Evolutionary conservation across 176 grass and related monocot species (phyloP), one percentile per base, ranked within the genome.

Genomic region (Oryza punctata): DNA sequence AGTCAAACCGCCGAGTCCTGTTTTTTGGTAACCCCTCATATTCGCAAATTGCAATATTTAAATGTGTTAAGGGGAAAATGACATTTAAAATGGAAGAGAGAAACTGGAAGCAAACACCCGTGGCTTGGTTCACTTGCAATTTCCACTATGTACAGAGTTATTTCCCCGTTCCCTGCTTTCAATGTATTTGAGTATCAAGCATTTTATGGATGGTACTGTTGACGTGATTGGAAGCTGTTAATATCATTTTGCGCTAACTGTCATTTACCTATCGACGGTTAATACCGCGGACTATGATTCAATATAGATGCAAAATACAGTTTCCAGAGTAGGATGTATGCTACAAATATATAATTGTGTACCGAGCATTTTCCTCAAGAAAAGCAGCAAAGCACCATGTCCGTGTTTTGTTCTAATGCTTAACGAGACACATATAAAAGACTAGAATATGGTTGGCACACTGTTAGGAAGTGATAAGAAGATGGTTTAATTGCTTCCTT

Each of bases 151-250:
- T 4, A n/a, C 6, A 13, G 18, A 45, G 19, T 23, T 35, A n/a
- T 45, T 82, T 79, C 37, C 41, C 1, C 7, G 6, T 29, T 69
- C 16, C 38, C 26, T 74, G 14, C 21, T 84, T 44, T 67, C 21
- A 24, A 27, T 19, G 26, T 50, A 89, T n/a, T 64, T 64, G 54
- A 72, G 29, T 32, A 65, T 50, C 10, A 63, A 37, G 44, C 12
- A 81, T 43, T 82, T 63, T 73, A 18, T 73, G 52, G 37, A 45
- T 73, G 29, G 44, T 63, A 59, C 12, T 16, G 12, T 12, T 45
- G 43, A 26, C 69, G 26, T 27, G 40, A 16, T 45, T 46, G 23
- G 37, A 46, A 72, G 70, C 12, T 24, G 40, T 46, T 9, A 46
- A 46, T 16, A 72, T 26, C n/a, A n/a, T n/a, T 4, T 72, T 46